Base-by-base conservation (phyloP, 345 rosid species). In the Aethionema arabicum region DNA sequence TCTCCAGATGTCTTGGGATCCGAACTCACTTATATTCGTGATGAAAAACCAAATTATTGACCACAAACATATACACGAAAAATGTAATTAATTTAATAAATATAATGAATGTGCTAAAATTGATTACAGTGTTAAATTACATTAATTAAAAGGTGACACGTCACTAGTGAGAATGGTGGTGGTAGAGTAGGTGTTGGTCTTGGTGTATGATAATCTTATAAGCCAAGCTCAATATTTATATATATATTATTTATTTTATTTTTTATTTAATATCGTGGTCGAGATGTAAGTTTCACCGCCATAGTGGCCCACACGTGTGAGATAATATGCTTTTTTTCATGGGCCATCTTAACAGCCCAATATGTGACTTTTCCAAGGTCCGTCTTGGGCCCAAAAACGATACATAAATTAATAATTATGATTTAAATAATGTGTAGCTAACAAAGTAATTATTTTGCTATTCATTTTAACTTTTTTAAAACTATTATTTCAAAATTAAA, bases 131-230 rank as follows among this genome's bases (percentile, higher is more conserved):
- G n/a, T n/a, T n/a, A n/a, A n/a, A n/a, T n/a, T n/a, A n/a, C n/a
- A 56, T 43, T 51, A 16, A 58, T 7, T 10, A 33, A n/a, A 71
- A 52, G 75, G 60, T 70, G 54, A 60, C 70, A 64, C 46, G 75
- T 71, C 75, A 64, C 66, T 10, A 29, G 36, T 58, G 65, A 65
- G 61, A 71, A 58, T 56, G 70, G 75, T 71, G 61, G 75, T 35
- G 75, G 75, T 71, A 71, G 68, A 64, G 46, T 37, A 64, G 21
- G 51, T 63, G 44, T 21, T 21, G 27, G 51, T 63, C 37, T 21
- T 21, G 27, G 27, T 21, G 27, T 21, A 21, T 21, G 15, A 51
- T 50, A 52, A 51, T 57, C 74, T 64, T 64, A 50, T 71, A 64
- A 64, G 66, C 50, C 75, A 71, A 71, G 75, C 46, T 58, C 58